Percentiles rank a stretch among this genome's conserved stretches.
These are phyloP conservation scores for Suillus lakei DNA, from an alignment of 768 basidiomycete species.

Conservation along the genomic window DNA sequence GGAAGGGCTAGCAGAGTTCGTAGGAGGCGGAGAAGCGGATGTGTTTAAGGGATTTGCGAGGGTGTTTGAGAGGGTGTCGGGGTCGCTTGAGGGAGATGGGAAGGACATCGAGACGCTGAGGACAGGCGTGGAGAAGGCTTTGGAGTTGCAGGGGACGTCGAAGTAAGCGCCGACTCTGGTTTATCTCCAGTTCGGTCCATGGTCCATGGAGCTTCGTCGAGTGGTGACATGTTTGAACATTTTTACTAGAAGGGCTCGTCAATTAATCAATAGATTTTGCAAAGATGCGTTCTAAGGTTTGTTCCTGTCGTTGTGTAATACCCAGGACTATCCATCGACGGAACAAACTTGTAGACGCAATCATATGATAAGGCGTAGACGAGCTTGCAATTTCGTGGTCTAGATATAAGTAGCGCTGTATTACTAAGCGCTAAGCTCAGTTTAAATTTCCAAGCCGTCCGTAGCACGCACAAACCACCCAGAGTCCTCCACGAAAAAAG, in stretches of 20 bases:
- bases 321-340: too few relatives aligned
- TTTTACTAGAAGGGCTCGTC: not conserved
- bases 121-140: slow-evolving; percentile 46
- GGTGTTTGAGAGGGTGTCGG: slow-evolving; percentile 46
- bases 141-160: slow-evolving; percentile 24
- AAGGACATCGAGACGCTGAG: slow-evolving; percentile 43
- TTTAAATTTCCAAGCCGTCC: too few relatives aligned
- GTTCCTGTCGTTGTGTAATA: too few relatives aligned
- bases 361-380: too few relatives aligned
- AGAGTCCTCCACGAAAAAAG: not conserved
- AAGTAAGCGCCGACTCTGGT: slow-evolving; percentile 1
- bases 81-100: slow-evolving; percentile 36
- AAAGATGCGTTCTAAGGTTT: not conserved
- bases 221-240: not conserved
- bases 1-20: slow-evolving; percentile 60
- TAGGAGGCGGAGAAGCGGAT: slow-evolving; percentile 45
- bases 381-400: too few relatives aligned
- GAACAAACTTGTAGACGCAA: not conserved
- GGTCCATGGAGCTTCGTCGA: not conserved
- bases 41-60: slow-evolving; percentile 50
- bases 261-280: not conserved
- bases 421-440: too few relatives aligned
- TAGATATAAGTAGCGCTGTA: too few relatives aligned
- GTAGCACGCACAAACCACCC: too few relatives aligned
- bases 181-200: not conserved